Evolutionary conservation across 306 rosid species (phyloP).

Genomic region (Castanea crenata): DNA sequence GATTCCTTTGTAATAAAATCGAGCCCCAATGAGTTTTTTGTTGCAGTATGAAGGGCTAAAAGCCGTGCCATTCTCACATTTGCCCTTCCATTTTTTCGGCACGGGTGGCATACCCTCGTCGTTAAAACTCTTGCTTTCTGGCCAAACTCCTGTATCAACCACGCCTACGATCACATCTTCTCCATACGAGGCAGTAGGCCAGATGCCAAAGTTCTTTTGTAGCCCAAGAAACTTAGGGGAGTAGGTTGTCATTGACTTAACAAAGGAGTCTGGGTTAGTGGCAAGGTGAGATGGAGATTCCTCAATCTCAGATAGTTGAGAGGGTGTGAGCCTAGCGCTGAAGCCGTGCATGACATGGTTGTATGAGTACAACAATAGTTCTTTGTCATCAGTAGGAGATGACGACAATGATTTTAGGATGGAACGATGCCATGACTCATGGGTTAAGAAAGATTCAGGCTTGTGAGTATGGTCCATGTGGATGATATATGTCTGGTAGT

Average conservation of each 20-base stretch:
- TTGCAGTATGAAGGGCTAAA: conserved; percentile 22
- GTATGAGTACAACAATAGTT: conserved; percentile 20
- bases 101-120: too few species aligned
- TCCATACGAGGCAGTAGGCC: too few species aligned
- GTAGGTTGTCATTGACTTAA: conserved; percentile 3
- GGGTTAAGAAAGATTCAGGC: background rate
- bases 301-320: background rate
- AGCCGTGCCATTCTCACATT: background rate
- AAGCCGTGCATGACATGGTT: conserved; percentile 20
- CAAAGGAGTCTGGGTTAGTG: background rate
- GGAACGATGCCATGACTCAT: background rate
- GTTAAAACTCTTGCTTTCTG: too few species aligned
- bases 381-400: background rate
- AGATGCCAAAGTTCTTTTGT: background rate
- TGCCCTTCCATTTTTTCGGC: too few species aligned
- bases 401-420: background rate
- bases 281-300: background rate
- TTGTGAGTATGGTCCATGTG: background rate
- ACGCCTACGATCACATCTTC: too few species aligned
- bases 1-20: background rate
- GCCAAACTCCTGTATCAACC: too few species aligned
- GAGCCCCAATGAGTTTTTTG: conserved; percentile 26
- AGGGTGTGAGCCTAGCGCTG: conserved; percentile 3
- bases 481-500: background rate
- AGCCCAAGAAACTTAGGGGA: conserved; percentile 17